Percentiles rank a stretch among this genome's conserved stretches.
phyloP scores from a whole-genome alignment of 768 basidiomycete species.

The Nidula microcarpa region DNA sequence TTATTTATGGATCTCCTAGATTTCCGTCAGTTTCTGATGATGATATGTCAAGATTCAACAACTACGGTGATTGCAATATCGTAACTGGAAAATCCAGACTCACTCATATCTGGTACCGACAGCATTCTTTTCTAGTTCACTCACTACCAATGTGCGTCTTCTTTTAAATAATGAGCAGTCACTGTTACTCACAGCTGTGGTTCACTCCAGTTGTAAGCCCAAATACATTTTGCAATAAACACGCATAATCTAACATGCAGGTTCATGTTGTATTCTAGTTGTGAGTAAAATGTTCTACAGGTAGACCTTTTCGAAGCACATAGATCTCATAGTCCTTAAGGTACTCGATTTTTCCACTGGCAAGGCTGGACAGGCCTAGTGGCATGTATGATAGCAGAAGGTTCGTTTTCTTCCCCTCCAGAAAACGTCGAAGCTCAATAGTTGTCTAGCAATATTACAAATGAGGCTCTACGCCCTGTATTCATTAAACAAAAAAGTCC shows the following conservation, averaged over 20 bases:
- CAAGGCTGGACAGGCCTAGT: conserved; percentile 60
- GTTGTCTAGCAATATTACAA: conserved; percentile 27
- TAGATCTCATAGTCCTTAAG: conserved; percentile 14
- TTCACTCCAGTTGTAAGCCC: conserved; percentile 26
- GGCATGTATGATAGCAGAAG: conserved; percentile 51
- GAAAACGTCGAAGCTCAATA: background rate
- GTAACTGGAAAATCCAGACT: background rate
- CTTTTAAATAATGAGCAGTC: background rate
- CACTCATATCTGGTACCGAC: background rate
- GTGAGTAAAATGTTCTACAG: conserved; percentile 16
- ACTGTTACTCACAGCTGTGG: background rate
- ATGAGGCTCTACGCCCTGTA: conserved; percentile 64
- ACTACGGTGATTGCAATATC: conserved; percentile 36
- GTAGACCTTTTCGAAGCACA: background rate
- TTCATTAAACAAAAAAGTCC: conserved; percentile 46
- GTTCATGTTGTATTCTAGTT: conserved; percentile 14
- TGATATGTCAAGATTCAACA: conserved; percentile 39
- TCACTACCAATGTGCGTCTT: conserved; percentile 35
- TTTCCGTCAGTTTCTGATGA: background rate
- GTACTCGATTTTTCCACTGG: conserved; percentile 49
- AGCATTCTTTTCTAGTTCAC: conserved; percentile 35
- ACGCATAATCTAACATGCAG: too few species aligned
- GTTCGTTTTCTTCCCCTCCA: conserved; percentile 22
- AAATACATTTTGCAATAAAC: too few species aligned
- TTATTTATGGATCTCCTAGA: background rate